A percentile compares a stretch with the other conserved stretches of the same genome.
These are phyloP conservation scores for Inga laurina DNA, from an alignment of 306 rosid species.

Conservation along the genomic window DNA sequence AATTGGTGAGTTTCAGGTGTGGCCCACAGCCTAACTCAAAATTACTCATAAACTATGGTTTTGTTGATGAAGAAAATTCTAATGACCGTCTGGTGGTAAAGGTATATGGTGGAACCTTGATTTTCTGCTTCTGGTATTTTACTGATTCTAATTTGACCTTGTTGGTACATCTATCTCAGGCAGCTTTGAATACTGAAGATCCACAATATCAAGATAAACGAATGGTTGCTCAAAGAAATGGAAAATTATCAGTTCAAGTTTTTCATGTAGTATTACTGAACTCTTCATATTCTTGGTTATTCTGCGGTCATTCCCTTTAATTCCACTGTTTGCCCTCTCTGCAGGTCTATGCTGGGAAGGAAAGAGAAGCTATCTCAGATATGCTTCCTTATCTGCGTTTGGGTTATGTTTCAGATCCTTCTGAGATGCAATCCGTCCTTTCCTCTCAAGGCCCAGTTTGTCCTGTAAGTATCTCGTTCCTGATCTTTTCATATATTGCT, in stretches of 20 bases:
- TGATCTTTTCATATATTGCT: slow-evolving; percentile 20
- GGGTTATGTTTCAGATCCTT: slow-evolving; percentile 96
- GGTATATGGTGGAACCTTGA: slow-evolving; percentile 48
- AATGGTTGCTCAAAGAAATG: slow-evolving; percentile 92
- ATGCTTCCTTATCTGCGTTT: slow-evolving; percentile 91
- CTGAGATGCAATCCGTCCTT: slow-evolving; percentile 90
- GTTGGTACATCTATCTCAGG: slow-evolving; percentile 55
- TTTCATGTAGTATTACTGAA: slow-evolving; percentile 59
- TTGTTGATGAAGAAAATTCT: slow-evolving; percentile 83
- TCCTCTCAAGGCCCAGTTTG: slow-evolving; percentile 98
- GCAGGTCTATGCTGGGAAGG: slow-evolving; percentile 82
- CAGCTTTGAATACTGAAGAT: slow-evolving; percentile 90
- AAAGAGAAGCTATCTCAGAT: slow-evolving; percentile 74
- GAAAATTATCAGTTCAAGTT: slow-evolving; percentile 76
- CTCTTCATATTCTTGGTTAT: slow-evolving; percentile 19
- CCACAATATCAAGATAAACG: slow-evolving; percentile 98
- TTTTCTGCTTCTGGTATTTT: slow-evolving; percentile 15
- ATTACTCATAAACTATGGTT: slow-evolving; percentile 89
- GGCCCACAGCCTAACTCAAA: slow-evolving; percentile 98
- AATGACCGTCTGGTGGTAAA: slow-evolving; percentile 74
- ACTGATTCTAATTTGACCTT: slow-evolving; percentile 29
- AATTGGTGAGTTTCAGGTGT: slow-evolving; percentile 70
- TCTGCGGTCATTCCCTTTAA: slow-evolving; percentile 17
- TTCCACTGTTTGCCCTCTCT: slow-evolving; percentile 29
- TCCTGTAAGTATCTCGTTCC: slow-evolving; percentile 60